Evolutionary conservation across 2,329 filamentous ascomycete genomes (phyloP), one percentile per base, ranked within the genome.

Genomic region (Colletotrichum spinosum): DNA sequence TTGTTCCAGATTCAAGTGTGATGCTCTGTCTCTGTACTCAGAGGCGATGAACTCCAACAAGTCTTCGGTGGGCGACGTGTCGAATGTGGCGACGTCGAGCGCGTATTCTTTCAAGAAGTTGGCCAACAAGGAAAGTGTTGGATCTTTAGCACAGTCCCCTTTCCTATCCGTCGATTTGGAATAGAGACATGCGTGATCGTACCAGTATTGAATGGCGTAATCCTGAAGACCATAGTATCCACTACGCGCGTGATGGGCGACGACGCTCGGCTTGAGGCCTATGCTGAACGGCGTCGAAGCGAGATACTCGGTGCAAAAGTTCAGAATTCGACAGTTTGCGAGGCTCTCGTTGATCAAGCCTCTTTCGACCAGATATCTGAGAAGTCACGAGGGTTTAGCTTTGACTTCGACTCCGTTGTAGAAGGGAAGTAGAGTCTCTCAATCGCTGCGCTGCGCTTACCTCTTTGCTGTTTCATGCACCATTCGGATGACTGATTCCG

Each of bases 171-270:
- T 15, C n/a, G n/a, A 7, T 2, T 17, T 9, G 15, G n/a, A 2
- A 37, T 34, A 33, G 25, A 33, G 11, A 6, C n/a, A 11, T 8
- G 13, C 4, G n/a, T 53, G 51, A 8, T 53, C 6, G 38, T 44
- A 53, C 38, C 37, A 53, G 10, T 53, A 17, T 25, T 17, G n/a
- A 17, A 53, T 38, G 5, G 51, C 51, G 15, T 53, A 53, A 11
- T 53, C 51, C 2, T 53, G 51, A 4, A 56, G 53, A 11, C 42
- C 25, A 12, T 56, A 56, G n/a, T 39, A 56, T 6, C 13, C 53
- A 2, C 12, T 37, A 3, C 8, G 4, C 1, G 41, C 53, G 8
- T 48, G 42, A 3, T 6, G 17, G 3, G 33, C 12, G 7, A 48
- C 12, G 8, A 6, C 2, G 9, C 25, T n/a, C 12, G 53, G 39